Evolutionary conservation across 2,329 filamentous ascomycete species (phyloP).

Genomic region (Ustulina deusta): DNA sequence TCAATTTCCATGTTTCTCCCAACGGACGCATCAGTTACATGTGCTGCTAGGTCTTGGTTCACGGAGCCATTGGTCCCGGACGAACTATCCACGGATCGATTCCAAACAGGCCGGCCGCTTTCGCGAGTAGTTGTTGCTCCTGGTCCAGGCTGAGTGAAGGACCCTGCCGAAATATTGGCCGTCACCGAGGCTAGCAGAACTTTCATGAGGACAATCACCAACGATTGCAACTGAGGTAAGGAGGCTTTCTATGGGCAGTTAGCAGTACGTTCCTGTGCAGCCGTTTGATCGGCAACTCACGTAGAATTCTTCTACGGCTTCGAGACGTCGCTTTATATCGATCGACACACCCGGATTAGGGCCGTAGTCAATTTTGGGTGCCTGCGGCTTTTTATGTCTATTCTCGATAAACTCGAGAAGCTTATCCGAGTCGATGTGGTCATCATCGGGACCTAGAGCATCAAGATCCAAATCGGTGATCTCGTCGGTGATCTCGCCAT

Average conservation of each 20-base stretch:
- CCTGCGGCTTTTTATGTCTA: constrained; percentile 57
- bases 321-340: constrained; percentile 75
- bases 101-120: constrained; percentile 55
- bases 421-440: constrained; percentile 55
- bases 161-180: constrained; percentile 75
- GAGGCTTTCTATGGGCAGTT: constrained; percentile 70
- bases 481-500: constrained; percentile 51
- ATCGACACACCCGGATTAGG: constrained; percentile 62
- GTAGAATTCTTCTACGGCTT: constrained; percentile 85
- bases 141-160: constrained; percentile 59
- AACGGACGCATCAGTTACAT: constrained; percentile 82
- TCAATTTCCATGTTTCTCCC: constrained; percentile 83
- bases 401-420: constrained; percentile 57
- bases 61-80: constrained; percentile 50
- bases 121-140: constrained; percentile 56
- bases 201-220: constrained; percentile 92
- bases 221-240: constrained; percentile 87
- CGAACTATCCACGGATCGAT: constrained; percentile 49
- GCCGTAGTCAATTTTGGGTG: constrained; percentile 61
- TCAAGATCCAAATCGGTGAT: constrained; percentile 57
- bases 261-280: constrained; percentile 44
- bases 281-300: constrained; percentile 64
- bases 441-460: constrained; percentile 43
- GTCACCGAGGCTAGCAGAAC: constrained; percentile 89
- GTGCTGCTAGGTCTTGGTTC: constrained; percentile 58